Conservation (phyloP, 441 rosid species). For the Adansonia rubrostipa region DNA sequence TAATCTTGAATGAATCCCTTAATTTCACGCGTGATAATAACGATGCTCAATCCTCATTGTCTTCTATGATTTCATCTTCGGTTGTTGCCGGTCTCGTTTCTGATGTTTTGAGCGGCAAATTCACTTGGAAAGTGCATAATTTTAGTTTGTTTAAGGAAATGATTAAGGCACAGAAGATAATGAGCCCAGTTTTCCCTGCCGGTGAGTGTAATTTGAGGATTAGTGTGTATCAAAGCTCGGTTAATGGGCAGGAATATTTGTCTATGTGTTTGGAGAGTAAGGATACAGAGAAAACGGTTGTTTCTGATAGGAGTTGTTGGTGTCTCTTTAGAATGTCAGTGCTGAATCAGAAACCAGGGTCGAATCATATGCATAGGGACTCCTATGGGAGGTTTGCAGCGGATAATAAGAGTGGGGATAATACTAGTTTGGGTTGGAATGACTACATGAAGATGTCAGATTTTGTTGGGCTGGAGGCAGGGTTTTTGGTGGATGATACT, state of each 20-base stretch:
- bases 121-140: slow-evolving; percentile 90
- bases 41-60: slow-evolving; percentile 60
- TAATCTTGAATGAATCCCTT: slow-evolving; percentile 82
- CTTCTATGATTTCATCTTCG: slow-evolving; percentile 48
- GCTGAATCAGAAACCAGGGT: slow-evolving; percentile 86
- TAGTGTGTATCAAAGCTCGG: slow-evolving; percentile 90
- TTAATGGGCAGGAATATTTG: slow-evolving; percentile 72
- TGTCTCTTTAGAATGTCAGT: slow-evolving; percentile 95
- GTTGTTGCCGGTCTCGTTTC: slow-evolving; percentile 66
- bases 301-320: slow-evolving; percentile 82
- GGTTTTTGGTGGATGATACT: slow-evolving; percentile 83
- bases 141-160: slow-evolving; percentile 94
- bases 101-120: slow-evolving; percentile 89
- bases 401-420: slow-evolving; percentile 94
- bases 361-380: slow-evolving; percentile 88
- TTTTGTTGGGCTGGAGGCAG: slow-evolving; percentile 71
- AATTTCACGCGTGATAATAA: slow-evolving; percentile 78
- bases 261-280: slow-evolving; percentile 98
- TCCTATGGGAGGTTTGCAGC: slow-evolving; percentile 96
- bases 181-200: slow-evolving; percentile 98
- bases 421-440: slow-evolving; percentile 98
- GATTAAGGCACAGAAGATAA: slow-evolving; percentile 96
- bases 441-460: slow-evolving; percentile 96
- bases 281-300: slow-evolving; percentile 39
- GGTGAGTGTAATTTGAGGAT: slow-evolving; percentile 92